Conservation (phyloP, 805 yeast species). For the Myxozyma monticola region DNA sequence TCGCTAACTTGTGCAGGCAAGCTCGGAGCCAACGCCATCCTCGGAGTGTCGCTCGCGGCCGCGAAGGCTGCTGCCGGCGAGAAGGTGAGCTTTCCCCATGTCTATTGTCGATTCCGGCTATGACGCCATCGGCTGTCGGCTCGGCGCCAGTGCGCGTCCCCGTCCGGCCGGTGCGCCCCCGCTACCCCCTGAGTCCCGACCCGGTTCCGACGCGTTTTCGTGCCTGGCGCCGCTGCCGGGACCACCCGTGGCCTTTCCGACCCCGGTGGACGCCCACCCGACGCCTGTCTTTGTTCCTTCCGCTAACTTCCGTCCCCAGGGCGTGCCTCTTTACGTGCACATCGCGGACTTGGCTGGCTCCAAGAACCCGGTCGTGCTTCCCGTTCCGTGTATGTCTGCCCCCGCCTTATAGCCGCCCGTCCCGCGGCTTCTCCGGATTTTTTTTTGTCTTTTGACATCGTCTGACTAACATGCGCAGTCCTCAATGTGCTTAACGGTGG, state of each 20-base stretch:
- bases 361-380: slow-evolving; percentile 83
- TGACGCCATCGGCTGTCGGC: slow-evolving; percentile 4
- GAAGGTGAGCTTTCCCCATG: slow-evolving; percentile 43
- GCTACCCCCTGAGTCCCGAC: slow-evolving; percentile 12
- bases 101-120: not conserved
- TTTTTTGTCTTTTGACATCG: not conserved
- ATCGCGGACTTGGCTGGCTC: slow-evolving; percentile 77
- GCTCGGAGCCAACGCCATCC: slow-evolving; percentile 97
- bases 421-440: not conserved
- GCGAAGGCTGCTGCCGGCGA: slow-evolving; percentile 99
- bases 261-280: too few relatives aligned
- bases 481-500: slow-evolving; percentile 99
- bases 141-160: too few relatives aligned
- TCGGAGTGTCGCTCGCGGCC: slow-evolving; percentile 96
- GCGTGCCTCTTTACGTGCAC: slow-evolving; percentile 90
- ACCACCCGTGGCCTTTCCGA: not conserved
- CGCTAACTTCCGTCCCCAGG: slow-evolving; percentile 36
- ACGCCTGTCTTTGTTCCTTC: slow-evolving; percentile 1
- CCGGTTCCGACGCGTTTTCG: slow-evolving; percentile 7
- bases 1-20: slow-evolving; percentile 43
- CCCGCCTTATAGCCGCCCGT: too few relatives aligned
- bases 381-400: slow-evolving; percentile 66
- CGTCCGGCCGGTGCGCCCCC: not conserved
- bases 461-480: slow-evolving; percentile 44
- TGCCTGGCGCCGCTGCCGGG: slow-evolving; percentile 3